A percentile compares a stretch with the other conserved stretches of the same genome.
These are phyloP conservation scores for Adiantum capillusveneris DNA, from an alignment of 75 land plant species.

Conservation along the genomic window DNA sequence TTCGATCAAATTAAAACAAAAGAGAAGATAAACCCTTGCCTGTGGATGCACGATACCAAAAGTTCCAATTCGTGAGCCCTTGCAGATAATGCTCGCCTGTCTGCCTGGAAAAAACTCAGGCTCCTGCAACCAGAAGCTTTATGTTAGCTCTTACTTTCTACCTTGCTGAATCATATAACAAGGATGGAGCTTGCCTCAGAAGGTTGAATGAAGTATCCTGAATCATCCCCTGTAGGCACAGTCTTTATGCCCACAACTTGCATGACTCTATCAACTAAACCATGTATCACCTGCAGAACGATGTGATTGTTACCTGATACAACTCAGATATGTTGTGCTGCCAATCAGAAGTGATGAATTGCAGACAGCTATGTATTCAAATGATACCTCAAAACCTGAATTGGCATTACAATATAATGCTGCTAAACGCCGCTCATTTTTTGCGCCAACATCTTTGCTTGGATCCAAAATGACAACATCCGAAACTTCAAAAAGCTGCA, in stretches of 20 bases:
- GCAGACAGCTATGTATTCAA: no score
- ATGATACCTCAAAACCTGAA: constrained; percentile 88
- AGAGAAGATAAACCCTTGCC: constrained; percentile 54
- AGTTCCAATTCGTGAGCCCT: constrained; percentile 58
- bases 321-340: no score
- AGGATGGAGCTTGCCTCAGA: constrained; percentile 38
- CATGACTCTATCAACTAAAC: constrained; percentile 83
- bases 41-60: constrained; percentile 95
- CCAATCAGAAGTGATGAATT: no score
- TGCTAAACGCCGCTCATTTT: constrained; percentile 65
- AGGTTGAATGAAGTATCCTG: constrained; percentile 46
- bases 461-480: constrained; percentile 64
- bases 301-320: no score
- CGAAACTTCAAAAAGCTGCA: constrained; percentile 90
- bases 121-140: constrained; percentile 33
- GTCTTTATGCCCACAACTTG: constrained; percentile 50
- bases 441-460: constrained; percentile 83
- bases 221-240: constrained; percentile 32
- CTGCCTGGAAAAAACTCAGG: constrained; percentile 81
- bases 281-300: constrained; percentile 85
- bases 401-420: constrained; percentile 76
- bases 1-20: no score
- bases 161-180: not conserved
- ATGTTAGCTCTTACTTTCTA: not conserved
- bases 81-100: constrained; percentile 69